Evolutionary conservation across 116 monocot genomes (phyloP).

Genomic region (Iris pallida): DNA sequence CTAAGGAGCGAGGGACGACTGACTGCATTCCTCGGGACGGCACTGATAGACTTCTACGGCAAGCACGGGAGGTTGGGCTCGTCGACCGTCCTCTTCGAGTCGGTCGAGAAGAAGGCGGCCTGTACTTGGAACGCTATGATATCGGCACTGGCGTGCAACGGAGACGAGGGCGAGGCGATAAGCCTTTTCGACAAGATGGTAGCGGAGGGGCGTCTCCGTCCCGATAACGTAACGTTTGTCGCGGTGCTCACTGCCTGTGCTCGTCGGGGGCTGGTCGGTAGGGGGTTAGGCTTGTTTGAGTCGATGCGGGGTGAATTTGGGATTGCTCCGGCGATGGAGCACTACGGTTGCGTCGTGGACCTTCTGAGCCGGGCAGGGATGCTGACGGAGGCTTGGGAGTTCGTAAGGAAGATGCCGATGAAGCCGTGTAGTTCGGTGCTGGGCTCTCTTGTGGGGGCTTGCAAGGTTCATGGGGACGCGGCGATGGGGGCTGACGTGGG

Average conservation of each 20-base stretch:
- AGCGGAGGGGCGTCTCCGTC: slow-evolving; percentile 10
- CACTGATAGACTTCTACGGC: slow-evolving; percentile 46
- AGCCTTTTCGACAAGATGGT: slow-evolving; percentile 30
- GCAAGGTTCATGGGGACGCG: slow-evolving; percentile 42
- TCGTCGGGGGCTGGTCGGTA: slow-evolving; percentile 30
- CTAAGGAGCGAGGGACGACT: slow-evolving; percentile 19
- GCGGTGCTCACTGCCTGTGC: slow-evolving; percentile 53
- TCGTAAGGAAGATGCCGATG: slow-evolving; percentile 49
- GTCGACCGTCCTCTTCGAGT: slow-evolving; percentile 21
- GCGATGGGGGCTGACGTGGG: slow-evolving; percentile 25
- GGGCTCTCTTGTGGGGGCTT: slow-evolving; percentile 58
- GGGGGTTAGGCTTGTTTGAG: slow-evolving; percentile 37
- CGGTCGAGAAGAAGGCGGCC: slow-evolving; percentile 17
- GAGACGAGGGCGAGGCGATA: slow-evolving; percentile 42
- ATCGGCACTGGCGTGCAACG: slow-evolving; percentile 44
- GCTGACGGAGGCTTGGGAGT: slow-evolving; percentile 31
- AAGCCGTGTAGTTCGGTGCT: slow-evolving; percentile 48
- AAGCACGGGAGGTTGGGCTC: slow-evolving; percentile 26
- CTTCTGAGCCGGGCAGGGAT: slow-evolving; percentile 33
- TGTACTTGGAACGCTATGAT: slow-evolving; percentile 73
- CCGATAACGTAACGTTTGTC: slow-evolving; percentile 55
- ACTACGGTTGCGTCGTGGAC: slow-evolving; percentile 39
- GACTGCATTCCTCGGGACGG: slow-evolving; percentile 43
- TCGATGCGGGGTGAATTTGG: slow-evolving; percentile 26
- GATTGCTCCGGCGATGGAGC: slow-evolving; percentile 37